Percentiles rank a stretch among this genome's conserved stretches.
These are phyloP conservation scores for Phylloporus rhodoxanthus DNA, from an alignment of 768 basidiomycete species.

Conservation along the genomic window DNA sequence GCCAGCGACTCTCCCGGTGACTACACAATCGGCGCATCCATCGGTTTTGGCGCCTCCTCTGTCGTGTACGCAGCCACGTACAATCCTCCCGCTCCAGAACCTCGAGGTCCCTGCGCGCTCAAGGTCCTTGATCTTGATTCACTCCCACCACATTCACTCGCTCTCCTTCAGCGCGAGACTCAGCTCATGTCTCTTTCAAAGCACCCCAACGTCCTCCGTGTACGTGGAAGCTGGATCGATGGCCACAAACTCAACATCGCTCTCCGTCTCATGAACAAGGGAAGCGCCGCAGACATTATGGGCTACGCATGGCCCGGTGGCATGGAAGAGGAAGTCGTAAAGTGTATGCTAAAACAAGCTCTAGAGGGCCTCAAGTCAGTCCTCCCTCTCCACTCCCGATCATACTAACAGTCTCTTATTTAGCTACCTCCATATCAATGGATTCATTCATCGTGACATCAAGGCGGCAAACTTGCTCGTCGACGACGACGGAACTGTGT, in stretches of 20 bases:
- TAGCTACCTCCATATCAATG: slow-evolving; percentile 84
- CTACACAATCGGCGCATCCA: slow-evolving; percentile 70
- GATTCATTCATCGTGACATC: slow-evolving; percentile 88
- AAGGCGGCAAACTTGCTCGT: slow-evolving; percentile 93
- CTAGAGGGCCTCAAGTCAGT: slow-evolving; percentile 81
- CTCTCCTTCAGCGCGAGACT: slow-evolving; percentile 76
- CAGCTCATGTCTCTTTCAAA: slow-evolving; percentile 89
- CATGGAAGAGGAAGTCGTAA: slow-evolving; percentile 84
- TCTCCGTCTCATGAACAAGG: slow-evolving; percentile 83
- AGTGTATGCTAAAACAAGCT: slow-evolving; percentile 79
- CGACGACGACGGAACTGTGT: slow-evolving; percentile 84
- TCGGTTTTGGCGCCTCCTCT: slow-evolving; percentile 90
- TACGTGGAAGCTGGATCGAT: slow-evolving; percentile 83
- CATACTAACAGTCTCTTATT: slow-evolving; percentile 5
- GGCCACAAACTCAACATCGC: slow-evolving; percentile 84
- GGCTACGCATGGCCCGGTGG: slow-evolving; percentile 81
- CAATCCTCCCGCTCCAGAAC: slow-evolving; percentile 36
- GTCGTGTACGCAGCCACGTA: slow-evolving; percentile 80
- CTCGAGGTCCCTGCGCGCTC: slow-evolving; percentile 60
- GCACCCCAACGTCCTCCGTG: slow-evolving; percentile 89
- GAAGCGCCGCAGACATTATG: slow-evolving; percentile 82
- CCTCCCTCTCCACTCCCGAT: background rate
- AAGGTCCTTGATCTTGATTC: slow-evolving; percentile 88
- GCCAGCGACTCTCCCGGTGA: slow-evolving; percentile 61
- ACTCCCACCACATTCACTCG: slow-evolving; percentile 64